Conservation (phyloP, 129 eudicot species). For the Lactuca saligna region DNA sequence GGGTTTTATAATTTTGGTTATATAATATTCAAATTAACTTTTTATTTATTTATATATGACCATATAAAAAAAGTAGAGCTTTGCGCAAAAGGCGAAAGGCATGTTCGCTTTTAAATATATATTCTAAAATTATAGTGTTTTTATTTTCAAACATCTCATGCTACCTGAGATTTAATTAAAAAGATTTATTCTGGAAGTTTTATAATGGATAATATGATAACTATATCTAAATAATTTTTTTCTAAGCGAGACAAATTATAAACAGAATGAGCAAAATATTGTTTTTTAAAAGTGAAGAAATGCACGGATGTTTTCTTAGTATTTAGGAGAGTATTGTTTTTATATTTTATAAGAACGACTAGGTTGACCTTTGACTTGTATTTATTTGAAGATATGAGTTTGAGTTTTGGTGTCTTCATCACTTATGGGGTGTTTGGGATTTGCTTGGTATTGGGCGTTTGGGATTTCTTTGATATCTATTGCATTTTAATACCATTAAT, state of each 20-base stretch:
- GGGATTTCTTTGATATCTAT: too few relatives aligned
- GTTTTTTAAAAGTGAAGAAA: background rate
- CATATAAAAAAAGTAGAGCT: background rate
- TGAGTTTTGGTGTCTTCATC: background rate
- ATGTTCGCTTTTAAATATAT: background rate
- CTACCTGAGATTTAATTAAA: background rate
- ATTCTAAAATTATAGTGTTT: too few relatives aligned
- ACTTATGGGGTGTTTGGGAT: too few relatives aligned
- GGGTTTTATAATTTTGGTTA: background rate
- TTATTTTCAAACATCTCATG: background rate
- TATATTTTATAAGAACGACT: background rate
- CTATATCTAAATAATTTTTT: too few relatives aligned
- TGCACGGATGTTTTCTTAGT: background rate
- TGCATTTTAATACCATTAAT: too few relatives aligned
- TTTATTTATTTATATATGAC: background rate
- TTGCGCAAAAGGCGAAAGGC: background rate
- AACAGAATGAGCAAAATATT: background rate
- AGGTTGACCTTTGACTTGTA: background rate
- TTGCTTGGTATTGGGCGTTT: too few relatives aligned
- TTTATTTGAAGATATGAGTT: too few relatives aligned
- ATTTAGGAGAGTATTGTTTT: background rate
- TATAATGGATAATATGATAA: background rate
- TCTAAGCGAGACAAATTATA: background rate
- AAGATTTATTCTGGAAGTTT: background rate
- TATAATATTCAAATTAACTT: too few relatives aligned